A percentile compares a stretch with the other conserved stretches of the same genome.
phyloP scores from a whole-genome alignment of 345 rosid genomes.

The Dipteronia sinensis region DNA sequence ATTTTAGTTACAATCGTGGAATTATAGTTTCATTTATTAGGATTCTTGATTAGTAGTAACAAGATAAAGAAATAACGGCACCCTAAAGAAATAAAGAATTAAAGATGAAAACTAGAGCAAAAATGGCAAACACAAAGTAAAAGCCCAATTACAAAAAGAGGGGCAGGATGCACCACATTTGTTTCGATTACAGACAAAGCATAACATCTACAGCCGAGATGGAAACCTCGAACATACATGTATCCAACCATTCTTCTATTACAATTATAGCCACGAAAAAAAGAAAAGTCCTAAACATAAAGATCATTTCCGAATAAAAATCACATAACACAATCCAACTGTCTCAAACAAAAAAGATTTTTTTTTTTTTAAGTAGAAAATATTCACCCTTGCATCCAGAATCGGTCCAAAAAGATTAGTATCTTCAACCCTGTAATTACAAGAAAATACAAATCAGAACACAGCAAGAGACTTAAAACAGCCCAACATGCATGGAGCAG shows the following conservation, averaged over 20 bases:
- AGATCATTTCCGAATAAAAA: conserved; percentile 11
- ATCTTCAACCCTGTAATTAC: conserved; percentile 44
- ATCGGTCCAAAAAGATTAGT: conserved; percentile 25
- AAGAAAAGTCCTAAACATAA: conserved; percentile 18
- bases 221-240: conserved; percentile 16
- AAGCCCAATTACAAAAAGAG: conserved; percentile 4
- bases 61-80: no score
- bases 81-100: background rate
- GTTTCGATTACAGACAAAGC: conserved; percentile 24
- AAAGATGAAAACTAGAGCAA: background rate
- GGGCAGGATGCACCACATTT: conserved; percentile 2
- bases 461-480: background rate
- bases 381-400: conserved; percentile 70
- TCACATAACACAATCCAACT: conserved; percentile 22
- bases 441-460: background rate
- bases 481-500: background rate
- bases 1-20: no score
- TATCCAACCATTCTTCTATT: conserved; percentile 27
- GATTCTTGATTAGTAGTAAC: no score
- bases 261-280: conserved; percentile 28
- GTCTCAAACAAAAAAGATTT: conserved; percentile 15
- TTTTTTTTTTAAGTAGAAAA: no score
- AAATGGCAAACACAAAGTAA: background rate
- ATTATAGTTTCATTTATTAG: no score
- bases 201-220: conserved; percentile 16